Evolutionary conservation across 2,329 filamentous ascomycete species (phyloP), one percentile per base, ranked within the genome.

Genomic region (Diaporthe sp.): DNA sequence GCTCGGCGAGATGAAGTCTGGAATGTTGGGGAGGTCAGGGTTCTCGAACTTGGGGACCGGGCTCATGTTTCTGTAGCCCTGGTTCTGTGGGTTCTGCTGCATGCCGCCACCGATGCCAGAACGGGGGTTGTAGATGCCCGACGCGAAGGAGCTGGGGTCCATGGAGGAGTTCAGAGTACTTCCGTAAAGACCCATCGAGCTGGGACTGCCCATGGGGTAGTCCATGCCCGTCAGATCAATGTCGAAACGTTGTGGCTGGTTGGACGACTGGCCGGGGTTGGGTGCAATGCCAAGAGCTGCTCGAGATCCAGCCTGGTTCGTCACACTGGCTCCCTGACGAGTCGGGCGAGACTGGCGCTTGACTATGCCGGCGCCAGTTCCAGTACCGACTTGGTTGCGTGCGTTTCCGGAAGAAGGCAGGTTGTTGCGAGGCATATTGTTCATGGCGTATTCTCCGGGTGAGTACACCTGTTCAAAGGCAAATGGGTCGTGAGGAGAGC

Each of bases 31-130:
- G 25, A 53, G 22, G 28, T 67, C 49, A 4, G 68, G 42, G 49
- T 62, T 17, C 51, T 53, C 58, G 31, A 72, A 49, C 22, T 72
- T 75, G 19, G 34, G 42, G 28, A 25, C 55, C 12, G 22, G 53
- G 19, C 28, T 39, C 5, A 67, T 51, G n/a, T 22, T 60, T 4
- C 22, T 39, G 42, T 25, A 28, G 4, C 5, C 46, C 28, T 37
- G 42, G 19, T 6, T 10, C 62, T 49, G 61, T 4, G 28, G 22
- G 51, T 34, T 49, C 53, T 60, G 70, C 37, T 49, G 53, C 31
- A 25, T 37, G 44, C 42, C 12, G n/a, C 31, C 55, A 7, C 15
- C 15, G 4, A 25, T n/a, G 55, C 22, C 44, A 19, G 42, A 1
- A 13, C n/a, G 12, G 17, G 62, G 12, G 13, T 68, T 37, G 46